Conservation (phyloP, 2,329 filamentous ascomycete genomes). For the Cadophora malorum region DNA sequence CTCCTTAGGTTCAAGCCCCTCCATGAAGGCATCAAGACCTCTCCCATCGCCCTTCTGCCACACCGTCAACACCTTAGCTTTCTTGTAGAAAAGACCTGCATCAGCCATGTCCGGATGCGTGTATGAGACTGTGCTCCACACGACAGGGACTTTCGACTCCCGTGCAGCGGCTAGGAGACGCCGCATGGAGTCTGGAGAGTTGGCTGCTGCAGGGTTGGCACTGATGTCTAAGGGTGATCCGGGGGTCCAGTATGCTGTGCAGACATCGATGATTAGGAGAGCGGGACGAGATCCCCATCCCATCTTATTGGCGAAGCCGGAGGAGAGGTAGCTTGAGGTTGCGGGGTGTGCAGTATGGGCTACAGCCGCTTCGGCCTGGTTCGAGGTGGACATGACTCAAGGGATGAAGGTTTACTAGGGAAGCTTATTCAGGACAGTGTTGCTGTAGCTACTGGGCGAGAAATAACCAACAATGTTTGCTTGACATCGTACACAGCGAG, state of each 20-base stretch:
- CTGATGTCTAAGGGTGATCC: slow-evolving; percentile 51
- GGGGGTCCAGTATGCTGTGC: slow-evolving; percentile 53
- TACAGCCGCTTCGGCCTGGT: background rate
- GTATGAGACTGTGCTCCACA: slow-evolving; percentile 54
- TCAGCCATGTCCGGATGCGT: slow-evolving; percentile 51
- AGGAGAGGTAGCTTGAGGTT: slow-evolving; percentile 7
- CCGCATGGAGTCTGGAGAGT: slow-evolving; percentile 49
- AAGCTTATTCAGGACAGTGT: background rate
- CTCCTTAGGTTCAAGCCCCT: no score
- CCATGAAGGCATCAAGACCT: no score
- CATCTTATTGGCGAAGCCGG: slow-evolving; percentile 41
- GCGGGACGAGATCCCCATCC: slow-evolving; percentile 53
- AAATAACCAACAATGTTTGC: no score
- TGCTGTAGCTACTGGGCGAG: background rate
- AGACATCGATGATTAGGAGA: slow-evolving; percentile 55
- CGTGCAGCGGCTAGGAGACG: slow-evolving; percentile 51
- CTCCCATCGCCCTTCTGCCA: slow-evolving; percentile 49
- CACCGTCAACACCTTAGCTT: slow-evolving; percentile 51
- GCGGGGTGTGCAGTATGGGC: background rate
- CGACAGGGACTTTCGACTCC: slow-evolving; percentile 47
- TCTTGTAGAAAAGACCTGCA: slow-evolving; percentile 52
- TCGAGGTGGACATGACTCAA: background rate
- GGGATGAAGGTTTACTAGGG: background rate
- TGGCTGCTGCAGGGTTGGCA: slow-evolving; percentile 47
- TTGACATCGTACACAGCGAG: background rate